Evolutionary conservation across 2,329 filamentous ascomycete genomes (phyloP).

Genomic region (Trichophyton verrucosum): DNA sequence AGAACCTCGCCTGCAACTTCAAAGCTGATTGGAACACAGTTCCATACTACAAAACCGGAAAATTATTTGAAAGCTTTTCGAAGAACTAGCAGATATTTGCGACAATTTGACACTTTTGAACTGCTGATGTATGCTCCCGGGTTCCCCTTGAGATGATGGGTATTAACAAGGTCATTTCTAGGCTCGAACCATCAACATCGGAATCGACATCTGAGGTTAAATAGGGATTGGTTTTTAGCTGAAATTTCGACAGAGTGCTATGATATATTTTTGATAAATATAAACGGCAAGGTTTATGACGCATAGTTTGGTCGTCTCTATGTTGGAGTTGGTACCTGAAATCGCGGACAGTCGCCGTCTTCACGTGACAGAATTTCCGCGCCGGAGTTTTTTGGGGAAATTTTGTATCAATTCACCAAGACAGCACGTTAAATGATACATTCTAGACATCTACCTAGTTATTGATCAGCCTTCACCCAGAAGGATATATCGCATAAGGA

Average conservation of each 20-base stretch:
- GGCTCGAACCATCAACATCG: neutral
- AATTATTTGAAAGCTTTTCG: slow-evolving; percentile 60
- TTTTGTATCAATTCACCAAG: neutral
- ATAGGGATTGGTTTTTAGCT: no score
- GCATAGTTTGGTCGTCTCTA: no score
- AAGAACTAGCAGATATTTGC: slow-evolving; percentile 54
- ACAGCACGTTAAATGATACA: neutral
- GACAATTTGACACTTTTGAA: slow-evolving; percentile 66
- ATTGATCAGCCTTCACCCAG: neutral
- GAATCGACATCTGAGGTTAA: neutral
- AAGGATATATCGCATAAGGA: neutral
- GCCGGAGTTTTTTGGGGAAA: neutral
- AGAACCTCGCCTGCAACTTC: slow-evolving; percentile 53
- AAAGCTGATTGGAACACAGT: slow-evolving; percentile 41
- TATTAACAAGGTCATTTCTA: neutral
- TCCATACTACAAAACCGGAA: slow-evolving; percentile 33
- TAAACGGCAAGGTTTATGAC: no score
- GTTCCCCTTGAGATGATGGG: neutral
- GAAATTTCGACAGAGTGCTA: no score
- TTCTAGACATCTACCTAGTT: neutral
- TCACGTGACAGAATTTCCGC: no score
- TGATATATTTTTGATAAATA: no score
- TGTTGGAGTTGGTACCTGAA: no score
- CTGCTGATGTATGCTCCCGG: slow-evolving; percentile 48
- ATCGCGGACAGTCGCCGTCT: no score